phyloP scores from a whole-genome alignment of 2,329 filamentous ascomycete genomes.

The Aureobasidium leucospermi region DNA sequence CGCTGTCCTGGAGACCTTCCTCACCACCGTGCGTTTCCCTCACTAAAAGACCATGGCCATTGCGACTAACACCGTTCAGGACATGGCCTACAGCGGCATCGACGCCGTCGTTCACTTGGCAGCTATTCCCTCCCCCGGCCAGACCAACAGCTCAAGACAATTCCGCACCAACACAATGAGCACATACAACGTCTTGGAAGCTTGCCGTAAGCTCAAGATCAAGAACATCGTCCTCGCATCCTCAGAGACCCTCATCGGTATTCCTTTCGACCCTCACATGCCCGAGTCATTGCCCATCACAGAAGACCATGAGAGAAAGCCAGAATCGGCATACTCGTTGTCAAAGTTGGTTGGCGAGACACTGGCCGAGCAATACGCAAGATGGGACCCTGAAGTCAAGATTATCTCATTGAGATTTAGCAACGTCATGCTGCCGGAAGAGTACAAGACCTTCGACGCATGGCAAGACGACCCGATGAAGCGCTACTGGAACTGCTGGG shows the following conservation, averaged over 20 bases:
- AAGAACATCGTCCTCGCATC: slow-evolving; percentile 22
- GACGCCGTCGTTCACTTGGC: slow-evolving; percentile 21
- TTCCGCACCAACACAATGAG: slow-evolving; percentile 22
- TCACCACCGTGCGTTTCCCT: slow-evolving; percentile 13
- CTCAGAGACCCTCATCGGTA: slow-evolving; percentile 21
- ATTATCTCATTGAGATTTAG: slow-evolving; percentile 21
- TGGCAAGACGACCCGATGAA: slow-evolving; percentile 21
- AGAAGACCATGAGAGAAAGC: slow-evolving; percentile 19
- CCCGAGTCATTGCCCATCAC: slow-evolving; percentile 19
- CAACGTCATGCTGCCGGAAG: slow-evolving; percentile 22
- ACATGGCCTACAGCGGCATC: slow-evolving; percentile 21
- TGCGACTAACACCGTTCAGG: neutral
- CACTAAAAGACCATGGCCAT: neutral
- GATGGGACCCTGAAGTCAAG: slow-evolving; percentile 20
- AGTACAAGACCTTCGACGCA: slow-evolving; percentile 18
- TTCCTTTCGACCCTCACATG: slow-evolving; percentile 20
- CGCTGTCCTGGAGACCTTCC: slow-evolving; percentile 20
- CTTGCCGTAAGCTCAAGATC: slow-evolving; percentile 20
- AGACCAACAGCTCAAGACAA: slow-evolving; percentile 20
- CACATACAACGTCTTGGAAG: slow-evolving; percentile 22
- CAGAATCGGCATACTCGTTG: slow-evolving; percentile 20
- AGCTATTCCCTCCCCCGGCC: slow-evolving; percentile 20
- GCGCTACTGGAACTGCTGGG: slow-evolving; percentile 22
- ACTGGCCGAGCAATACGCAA: slow-evolving; percentile 19
- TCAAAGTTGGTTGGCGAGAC: slow-evolving; percentile 21